These are phyloP conservation scores for Cardamine resedifolia DNA, from an alignment of 345 rosid genomes.

Conservation along the genomic window DNA sequence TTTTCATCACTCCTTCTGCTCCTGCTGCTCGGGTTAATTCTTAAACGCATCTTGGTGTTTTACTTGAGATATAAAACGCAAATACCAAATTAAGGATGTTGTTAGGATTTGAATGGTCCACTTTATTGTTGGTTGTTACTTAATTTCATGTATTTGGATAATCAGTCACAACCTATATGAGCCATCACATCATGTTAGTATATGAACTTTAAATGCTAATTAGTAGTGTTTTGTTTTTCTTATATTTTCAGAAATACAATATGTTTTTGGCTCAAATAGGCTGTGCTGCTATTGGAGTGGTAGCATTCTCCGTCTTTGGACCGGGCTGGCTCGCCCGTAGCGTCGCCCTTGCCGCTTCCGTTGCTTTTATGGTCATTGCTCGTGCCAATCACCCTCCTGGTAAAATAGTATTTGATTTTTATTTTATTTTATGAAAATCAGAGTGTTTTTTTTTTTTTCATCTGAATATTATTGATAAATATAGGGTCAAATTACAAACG, in stretches of 20 bases:
- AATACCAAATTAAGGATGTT: background rate
- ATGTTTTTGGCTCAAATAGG: constrained; percentile 91
- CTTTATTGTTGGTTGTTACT: background rate
- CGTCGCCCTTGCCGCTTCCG: constrained; percentile 68
- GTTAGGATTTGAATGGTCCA: constrained; percentile 15
- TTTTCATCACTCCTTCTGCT: constrained; percentile 72
- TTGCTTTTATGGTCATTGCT: constrained; percentile 79
- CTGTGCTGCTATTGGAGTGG: constrained; percentile 89
- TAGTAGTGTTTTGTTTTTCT: constrained; percentile 1
- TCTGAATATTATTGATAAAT: too few relatives aligned
- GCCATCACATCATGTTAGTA: constrained; percentile 19
- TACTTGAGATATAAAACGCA: background rate
- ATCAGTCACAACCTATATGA: background rate
- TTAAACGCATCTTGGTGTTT: background rate
- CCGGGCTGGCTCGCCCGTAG: constrained; percentile 91
- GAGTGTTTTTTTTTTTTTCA: too few relatives aligned
- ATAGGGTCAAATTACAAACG: too few relatives aligned
- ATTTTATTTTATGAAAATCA: background rate
- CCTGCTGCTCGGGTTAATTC: constrained; percentile 64
- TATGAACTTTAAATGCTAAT: background rate
- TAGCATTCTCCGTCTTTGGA: constrained; percentile 65
- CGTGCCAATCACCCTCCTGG: constrained; percentile 88
- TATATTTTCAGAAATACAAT: constrained; percentile 77
- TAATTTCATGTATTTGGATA: background rate
- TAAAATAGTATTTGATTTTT: constrained; percentile 23